Conservation (phyloP, 2,329 filamentous ascomycete species). For the Myriosclerotinia duriaeana region DNA sequence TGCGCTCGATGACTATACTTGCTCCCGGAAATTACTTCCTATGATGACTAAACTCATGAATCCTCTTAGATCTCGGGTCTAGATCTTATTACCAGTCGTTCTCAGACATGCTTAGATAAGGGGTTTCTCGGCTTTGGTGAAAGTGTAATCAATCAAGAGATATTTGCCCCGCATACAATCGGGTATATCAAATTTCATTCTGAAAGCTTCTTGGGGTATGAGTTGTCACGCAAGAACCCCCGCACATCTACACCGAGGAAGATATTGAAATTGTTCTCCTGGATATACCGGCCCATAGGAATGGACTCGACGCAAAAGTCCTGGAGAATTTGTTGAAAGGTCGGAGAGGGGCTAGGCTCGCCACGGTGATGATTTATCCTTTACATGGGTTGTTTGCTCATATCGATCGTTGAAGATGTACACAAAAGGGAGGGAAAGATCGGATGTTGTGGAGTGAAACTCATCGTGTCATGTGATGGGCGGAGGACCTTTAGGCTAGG, state of each 20-base stretch:
- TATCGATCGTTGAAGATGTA: slow-evolving; percentile 31
- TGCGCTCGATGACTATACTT: slow-evolving; percentile 18
- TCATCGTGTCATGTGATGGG: too few relatives aligned
- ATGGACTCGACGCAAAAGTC: slow-evolving; percentile 39
- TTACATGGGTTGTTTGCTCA: slow-evolving; percentile 37
- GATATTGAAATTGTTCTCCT: slow-evolving; percentile 28
- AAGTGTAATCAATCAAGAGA: not conserved
- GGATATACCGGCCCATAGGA: slow-evolving; percentile 37
- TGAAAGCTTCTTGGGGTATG: slow-evolving; percentile 22
- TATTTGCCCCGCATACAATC: not conserved
- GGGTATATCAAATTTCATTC: not conserved
- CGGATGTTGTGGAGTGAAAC: too few relatives aligned
- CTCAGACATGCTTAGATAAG: slow-evolving; percentile 8
- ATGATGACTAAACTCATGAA: not conserved
- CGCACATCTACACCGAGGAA: slow-evolving; percentile 15
- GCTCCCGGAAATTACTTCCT: not conserved
- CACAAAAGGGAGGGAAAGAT: too few relatives aligned
- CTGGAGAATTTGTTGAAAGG: not conserved
- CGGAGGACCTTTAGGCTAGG: too few relatives aligned
- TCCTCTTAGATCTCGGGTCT: not conserved
- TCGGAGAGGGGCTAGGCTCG: slow-evolving; percentile 35
- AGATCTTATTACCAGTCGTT: not conserved
- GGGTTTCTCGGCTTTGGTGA: not conserved
- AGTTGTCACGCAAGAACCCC: slow-evolving; percentile 16
- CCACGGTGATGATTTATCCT: slow-evolving; percentile 30